Percentiles rank a stretch among this genome's conserved stretches.
phyloP scores from a whole-genome alignment of 495 filamentous ascomycete genomes.

The Cladorrhinum samala region DNA sequence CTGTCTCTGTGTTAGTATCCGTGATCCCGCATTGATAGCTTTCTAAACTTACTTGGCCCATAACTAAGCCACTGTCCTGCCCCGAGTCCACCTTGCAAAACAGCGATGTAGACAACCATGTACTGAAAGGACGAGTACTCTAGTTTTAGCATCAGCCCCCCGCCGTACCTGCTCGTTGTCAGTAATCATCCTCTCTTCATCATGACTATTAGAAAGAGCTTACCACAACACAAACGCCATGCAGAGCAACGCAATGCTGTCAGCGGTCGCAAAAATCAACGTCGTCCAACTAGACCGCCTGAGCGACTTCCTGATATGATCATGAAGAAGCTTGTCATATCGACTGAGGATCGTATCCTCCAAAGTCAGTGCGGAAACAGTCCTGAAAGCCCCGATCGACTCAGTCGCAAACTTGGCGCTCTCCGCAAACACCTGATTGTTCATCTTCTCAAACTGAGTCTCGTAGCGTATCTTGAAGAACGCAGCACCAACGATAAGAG shows the following conservation, averaged over 20 bases:
- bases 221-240: slow-evolving; percentile 57
- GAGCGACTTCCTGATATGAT: slow-evolving; percentile 47
- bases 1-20: slow-evolving; percentile 19
- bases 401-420: slow-evolving; percentile 53
- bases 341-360: slow-evolving; percentile 45
- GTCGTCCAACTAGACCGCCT: slow-evolving; percentile 46
- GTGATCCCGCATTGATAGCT: no score
- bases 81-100: slow-evolving; percentile 39
- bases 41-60: slow-evolving; percentile 38
- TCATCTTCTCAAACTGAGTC: slow-evolving; percentile 46
- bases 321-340: slow-evolving; percentile 44
- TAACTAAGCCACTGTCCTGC: slow-evolving; percentile 43
- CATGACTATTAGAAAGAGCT: slow-evolving; percentile 4
- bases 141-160: slow-evolving; percentile 33
- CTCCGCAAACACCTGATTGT: slow-evolving; percentile 47
- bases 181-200: not conserved
- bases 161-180: slow-evolving; percentile 33
- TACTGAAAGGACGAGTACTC: slow-evolving; percentile 44
- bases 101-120: slow-evolving; percentile 44
- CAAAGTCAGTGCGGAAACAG: slow-evolving; percentile 49
- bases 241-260: slow-evolving; percentile 47
- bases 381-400: slow-evolving; percentile 50
- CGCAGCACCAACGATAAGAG: slow-evolving; percentile 43
- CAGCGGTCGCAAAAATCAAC: slow-evolving; percentile 44
- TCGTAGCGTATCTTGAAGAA: slow-evolving; percentile 50